Percentiles rank a stretch among this genome's conserved stretches.
Evolutionary conservation across 177 flowering plant species (phyloP).

Genomic region (Vitis hybrid): DNA sequence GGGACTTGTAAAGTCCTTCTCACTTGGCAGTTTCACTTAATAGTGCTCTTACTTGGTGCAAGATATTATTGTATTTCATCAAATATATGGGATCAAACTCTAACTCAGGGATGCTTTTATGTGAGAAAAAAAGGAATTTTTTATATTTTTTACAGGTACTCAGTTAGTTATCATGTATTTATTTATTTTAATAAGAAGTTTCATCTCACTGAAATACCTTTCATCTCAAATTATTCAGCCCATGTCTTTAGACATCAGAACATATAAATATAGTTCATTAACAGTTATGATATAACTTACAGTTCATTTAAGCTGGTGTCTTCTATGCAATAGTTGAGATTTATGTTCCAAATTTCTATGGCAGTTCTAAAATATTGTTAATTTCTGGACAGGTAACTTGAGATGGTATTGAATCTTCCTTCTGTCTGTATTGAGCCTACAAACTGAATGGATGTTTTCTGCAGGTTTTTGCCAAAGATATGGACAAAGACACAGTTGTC

Average conservation of each 20-base stretch:
- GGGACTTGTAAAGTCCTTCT: not conserved
- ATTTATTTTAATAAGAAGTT: too few species aligned
- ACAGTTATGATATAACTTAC: not conserved
- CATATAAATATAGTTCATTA: not conserved
- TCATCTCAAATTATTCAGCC: not conserved
- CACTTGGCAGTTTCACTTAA: not conserved
- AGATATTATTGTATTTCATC: not conserved
- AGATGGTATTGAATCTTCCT: not conserved
- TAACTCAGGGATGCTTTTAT: not conserved
- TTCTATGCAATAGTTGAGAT: not conserved
- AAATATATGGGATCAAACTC: not conserved
- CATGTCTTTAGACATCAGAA: not conserved
- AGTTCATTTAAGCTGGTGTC: not conserved
- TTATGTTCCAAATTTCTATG: not conserved
- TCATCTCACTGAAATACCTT: not conserved
- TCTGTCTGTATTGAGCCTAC: not conserved
- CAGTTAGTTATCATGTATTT: too few species aligned
- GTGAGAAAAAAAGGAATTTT: not conserved
- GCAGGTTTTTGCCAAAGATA: conserved; percentile 63
- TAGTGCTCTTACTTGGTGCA: not conserved
- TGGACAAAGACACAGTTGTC: conserved; percentile 69
- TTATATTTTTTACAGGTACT: not conserved
- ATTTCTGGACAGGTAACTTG: not conserved
- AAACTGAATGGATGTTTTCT: not conserved
- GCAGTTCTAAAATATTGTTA: not conserved